phyloP scores from a whole-genome alignment of 2,329 filamentous ascomycete species.

The Paecilomyces formosus region DNA sequence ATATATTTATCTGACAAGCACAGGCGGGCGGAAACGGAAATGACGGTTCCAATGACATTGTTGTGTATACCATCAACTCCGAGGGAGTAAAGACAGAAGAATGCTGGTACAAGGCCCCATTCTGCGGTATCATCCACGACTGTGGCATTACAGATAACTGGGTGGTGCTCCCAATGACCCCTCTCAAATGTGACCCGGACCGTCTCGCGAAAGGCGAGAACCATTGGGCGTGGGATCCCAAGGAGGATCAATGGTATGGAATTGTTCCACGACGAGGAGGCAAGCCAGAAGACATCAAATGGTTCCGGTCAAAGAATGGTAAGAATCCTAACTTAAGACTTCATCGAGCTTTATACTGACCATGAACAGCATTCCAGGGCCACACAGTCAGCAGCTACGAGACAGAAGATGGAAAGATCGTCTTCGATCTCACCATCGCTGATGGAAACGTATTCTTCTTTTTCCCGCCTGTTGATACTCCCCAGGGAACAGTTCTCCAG shows the following conservation, averaged over 20 bases:
- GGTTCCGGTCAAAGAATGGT: constrained; percentile 19
- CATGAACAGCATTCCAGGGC: constrained; percentile 30
- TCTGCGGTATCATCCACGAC: constrained; percentile 49
- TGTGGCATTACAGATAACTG: constrained; percentile 43
- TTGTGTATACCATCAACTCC: constrained; percentile 40
- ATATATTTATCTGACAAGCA: neutral
- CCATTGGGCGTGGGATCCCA: constrained; percentile 46
- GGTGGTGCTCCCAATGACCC: constrained; percentile 42
- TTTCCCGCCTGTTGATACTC: constrained; percentile 5
- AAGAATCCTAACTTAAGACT: neutral
- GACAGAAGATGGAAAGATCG: constrained; percentile 38
- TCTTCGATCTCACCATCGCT: constrained; percentile 31
- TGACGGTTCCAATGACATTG: constrained; percentile 35
- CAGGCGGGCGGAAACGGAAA: constrained; percentile 33
- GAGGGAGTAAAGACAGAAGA: constrained; percentile 42
- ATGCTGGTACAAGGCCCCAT: constrained; percentile 44
- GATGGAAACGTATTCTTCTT: constrained; percentile 27
- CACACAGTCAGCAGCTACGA: constrained; percentile 45
- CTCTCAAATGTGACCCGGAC: constrained; percentile 39
- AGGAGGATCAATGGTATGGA: constrained; percentile 49
- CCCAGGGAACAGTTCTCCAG: constrained; percentile 2
- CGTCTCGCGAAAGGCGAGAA: constrained; percentile 41
- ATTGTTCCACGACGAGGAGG: constrained; percentile 45
- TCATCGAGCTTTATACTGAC: neutral
- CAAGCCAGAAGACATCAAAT: constrained; percentile 44